Evolutionary conservation across 441 rosid species (phyloP).

Genomic region (Mallotus repandus): DNA sequence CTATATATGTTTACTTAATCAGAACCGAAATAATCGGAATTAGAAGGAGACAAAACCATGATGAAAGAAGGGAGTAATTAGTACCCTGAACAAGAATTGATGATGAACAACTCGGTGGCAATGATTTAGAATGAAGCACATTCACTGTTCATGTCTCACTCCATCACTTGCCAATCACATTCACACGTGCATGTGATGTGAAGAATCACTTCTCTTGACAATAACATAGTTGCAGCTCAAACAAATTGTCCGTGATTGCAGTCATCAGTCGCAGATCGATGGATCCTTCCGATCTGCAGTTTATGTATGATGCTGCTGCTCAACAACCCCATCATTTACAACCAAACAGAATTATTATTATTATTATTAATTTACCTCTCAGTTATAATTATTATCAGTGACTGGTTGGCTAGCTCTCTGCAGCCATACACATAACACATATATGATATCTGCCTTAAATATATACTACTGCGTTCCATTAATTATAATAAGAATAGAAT

Average conservation of each 20-base stretch:
- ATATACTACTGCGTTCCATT: no score
- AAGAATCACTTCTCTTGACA: slow-evolving; percentile 27
- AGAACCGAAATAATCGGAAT: slow-evolving; percentile 14
- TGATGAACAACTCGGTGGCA: not conserved
- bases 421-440: no score
- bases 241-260: slow-evolving; percentile 33
- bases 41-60: not conserved
- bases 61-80: not conserved
- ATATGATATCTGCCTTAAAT: no score
- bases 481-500: no score
- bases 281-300: slow-evolving; percentile 7
- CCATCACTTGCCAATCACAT: slow-evolving; percentile 15
- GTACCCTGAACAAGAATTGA: not conserved
- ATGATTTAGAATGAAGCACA: slow-evolving; percentile 15
- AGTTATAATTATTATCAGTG: slow-evolving; percentile 11
- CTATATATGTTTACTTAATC: not conserved
- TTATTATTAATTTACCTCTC: not conserved
- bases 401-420: no score
- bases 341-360: slow-evolving; percentile 34
- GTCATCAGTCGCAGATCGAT: slow-evolving; percentile 28
- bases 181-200: slow-evolving; percentile 32
- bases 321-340: slow-evolving; percentile 31
- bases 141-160: slow-evolving; percentile 16
- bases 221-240: not conserved
- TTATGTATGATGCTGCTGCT: not conserved